A percentile compares a stretch with the other conserved stretches of the same genome.
phyloP scores from a whole-genome alignment of 805 yeast species.

The Saccharomycopsis oosterbeekiorum region DNA sequence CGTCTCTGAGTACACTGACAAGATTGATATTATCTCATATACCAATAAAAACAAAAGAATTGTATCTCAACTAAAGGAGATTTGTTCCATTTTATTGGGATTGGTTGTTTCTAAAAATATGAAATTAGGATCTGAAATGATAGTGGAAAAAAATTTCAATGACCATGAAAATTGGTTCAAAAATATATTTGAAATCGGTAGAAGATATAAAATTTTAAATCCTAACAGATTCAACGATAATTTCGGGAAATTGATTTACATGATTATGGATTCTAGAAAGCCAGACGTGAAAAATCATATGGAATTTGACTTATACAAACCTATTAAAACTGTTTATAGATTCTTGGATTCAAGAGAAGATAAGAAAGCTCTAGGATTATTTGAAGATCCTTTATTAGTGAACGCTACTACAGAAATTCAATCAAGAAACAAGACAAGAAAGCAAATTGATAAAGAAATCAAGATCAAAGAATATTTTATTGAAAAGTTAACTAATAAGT shows the following conservation, averaged over 20 bases:
- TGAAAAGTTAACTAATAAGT: slow-evolving; percentile 43
- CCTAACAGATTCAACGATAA: slow-evolving; percentile 74
- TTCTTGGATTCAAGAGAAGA: slow-evolving; percentile 34
- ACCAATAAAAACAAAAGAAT: slow-evolving; percentile 62
- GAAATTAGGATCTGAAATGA: slow-evolving; percentile 55
- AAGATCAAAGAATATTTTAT: slow-evolving; percentile 61
- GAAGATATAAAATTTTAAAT: slow-evolving; percentile 75
- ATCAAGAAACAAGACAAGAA: slow-evolving; percentile 47
- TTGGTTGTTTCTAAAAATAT: slow-evolving; percentile 68
- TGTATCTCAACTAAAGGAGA: slow-evolving; percentile 60
- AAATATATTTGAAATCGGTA: slow-evolving; percentile 62
- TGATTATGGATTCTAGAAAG: slow-evolving; percentile 75
- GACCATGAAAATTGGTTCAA: slow-evolving; percentile 69
- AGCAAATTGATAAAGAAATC: slow-evolving; percentile 47
- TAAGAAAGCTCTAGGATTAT: slow-evolving; percentile 31
- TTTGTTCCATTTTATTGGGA: slow-evolving; percentile 73
- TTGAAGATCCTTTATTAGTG: slow-evolving; percentile 49
- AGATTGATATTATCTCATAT: slow-evolving; percentile 60
- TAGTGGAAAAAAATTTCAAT: slow-evolving; percentile 56
- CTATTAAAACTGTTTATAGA: slow-evolving; percentile 51
- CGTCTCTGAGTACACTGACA: slow-evolving; percentile 73
- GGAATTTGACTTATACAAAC: slow-evolving; percentile 70
- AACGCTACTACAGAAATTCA: slow-evolving; percentile 61
- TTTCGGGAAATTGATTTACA: slow-evolving; percentile 71
- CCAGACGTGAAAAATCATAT: slow-evolving; percentile 60